Evolutionary conservation across 228 moss, liverwort and hornwort genomes (phyloP).

Genomic region (Sphagnum magellanicum): DNA sequence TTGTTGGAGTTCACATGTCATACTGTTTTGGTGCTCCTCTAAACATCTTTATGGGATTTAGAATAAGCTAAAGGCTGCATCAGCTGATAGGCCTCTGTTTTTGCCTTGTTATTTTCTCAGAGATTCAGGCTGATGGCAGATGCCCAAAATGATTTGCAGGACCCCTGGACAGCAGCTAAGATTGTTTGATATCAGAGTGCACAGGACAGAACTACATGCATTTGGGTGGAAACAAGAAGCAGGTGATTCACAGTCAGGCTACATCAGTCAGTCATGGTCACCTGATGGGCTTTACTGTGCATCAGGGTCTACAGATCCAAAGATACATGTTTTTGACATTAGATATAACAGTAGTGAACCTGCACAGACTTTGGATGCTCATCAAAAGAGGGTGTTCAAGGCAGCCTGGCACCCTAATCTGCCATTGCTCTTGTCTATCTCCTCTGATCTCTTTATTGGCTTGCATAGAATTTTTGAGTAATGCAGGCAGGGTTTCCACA

Average conservation of each 20-base stretch:
- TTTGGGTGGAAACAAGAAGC: slow-evolving; percentile 85
- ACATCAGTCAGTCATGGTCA: slow-evolving; percentile 90
- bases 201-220: slow-evolving; percentile 62
- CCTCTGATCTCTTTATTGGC: slow-evolving; percentile 78
- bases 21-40: not conserved
- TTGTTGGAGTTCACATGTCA: not conserved
- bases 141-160: slow-evolving; percentile 20
- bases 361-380: slow-evolving; percentile 63
- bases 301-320: slow-evolving; percentile 91
- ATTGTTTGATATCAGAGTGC: slow-evolving; percentile 72
- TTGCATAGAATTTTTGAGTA: slow-evolving; percentile 58
- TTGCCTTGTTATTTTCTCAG: too few relatives aligned
- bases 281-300: slow-evolving; percentile 84
- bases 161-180: slow-evolving; percentile 68
- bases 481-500: not conserved
- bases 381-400: slow-evolving; percentile 83
- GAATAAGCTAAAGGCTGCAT: not conserved
- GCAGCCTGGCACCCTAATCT: slow-evolving; percentile 89
- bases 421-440: slow-evolving; percentile 83
- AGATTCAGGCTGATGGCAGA: too few relatives aligned
- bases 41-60: not conserved
- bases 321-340: slow-evolving; percentile 87
- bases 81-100: not conserved
- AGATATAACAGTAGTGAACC: slow-evolving; percentile 77
- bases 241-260: slow-evolving; percentile 64